These are phyloP conservation scores for Pisolithus thermaeus DNA, from an alignment of 1,284 basidiomycete genomes.

Conservation along the genomic window DNA sequence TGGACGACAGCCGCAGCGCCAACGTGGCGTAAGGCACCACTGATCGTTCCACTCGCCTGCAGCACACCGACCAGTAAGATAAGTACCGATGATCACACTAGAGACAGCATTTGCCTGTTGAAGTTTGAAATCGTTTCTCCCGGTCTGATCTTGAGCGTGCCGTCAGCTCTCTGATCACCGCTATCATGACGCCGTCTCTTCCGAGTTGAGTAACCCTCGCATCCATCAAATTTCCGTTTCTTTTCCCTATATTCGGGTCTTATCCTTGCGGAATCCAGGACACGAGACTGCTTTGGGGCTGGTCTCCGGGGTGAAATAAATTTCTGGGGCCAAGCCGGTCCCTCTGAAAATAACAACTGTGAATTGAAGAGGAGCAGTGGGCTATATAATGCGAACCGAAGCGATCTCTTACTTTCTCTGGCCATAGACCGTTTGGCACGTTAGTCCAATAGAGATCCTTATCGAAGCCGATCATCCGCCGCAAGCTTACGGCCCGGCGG, in stretches of 20 bases:
- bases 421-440: conserved; percentile 48
- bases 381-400: conserved; percentile 31
- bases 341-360: conserved; percentile 32
- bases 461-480: too few relatives aligned
- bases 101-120: conserved; percentile 48
- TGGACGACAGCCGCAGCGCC: conserved; percentile 55
- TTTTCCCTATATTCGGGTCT: conserved; percentile 49
- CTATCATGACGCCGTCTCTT: conserved; percentile 32
- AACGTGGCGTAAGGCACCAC: conserved; percentile 58
- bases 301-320: conserved; percentile 42
- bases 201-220: conserved; percentile 26
- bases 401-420: conserved; percentile 35
- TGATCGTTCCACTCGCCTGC: conserved; percentile 64
- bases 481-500: too few relatives aligned
- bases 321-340: conserved; percentile 40
- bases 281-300: conserved; percentile 64
- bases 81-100: conserved; percentile 2
- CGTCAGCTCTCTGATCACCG: conserved; percentile 17
- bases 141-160: conserved; percentile 45
- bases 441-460: too few relatives aligned
- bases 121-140: conserved; percentile 71
- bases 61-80: not conserved
- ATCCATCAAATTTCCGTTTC: conserved; percentile 39
- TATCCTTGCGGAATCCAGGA: conserved; percentile 56
- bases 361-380: not conserved